phyloP scores from a whole-genome alignment of 768 basidiomycete genomes.

The Dioszegia aurantiaca region DNA sequence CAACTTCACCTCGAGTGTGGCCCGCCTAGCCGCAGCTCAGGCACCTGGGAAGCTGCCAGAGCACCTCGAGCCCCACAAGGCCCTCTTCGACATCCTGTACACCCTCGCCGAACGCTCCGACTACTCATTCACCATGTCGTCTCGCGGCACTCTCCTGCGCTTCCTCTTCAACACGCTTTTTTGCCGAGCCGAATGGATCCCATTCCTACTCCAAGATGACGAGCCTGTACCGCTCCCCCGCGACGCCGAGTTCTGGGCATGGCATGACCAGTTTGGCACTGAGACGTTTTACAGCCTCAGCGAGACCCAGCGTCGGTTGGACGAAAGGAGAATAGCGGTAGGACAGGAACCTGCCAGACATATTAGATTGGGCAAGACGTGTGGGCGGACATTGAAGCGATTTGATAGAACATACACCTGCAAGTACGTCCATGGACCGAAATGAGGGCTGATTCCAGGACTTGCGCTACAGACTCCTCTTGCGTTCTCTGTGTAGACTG shows the following conservation, averaged over 20 bases:
- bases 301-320: constrained; percentile 1
- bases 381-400: constrained; percentile 40
- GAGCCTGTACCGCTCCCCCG: constrained; percentile 5
- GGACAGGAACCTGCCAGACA: constrained; percentile 8
- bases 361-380: constrained; percentile 28
- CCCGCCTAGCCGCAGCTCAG: constrained; percentile 1
- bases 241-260: constrained; percentile 10
- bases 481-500: constrained; percentile 87
- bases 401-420: constrained; percentile 46
- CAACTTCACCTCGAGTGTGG: constrained; percentile 1
- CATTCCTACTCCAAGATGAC: constrained; percentile 12
- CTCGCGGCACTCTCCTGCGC: constrained; percentile 9
- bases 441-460: constrained; percentile 59
- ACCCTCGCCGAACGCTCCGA: neutral
- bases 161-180: constrained; percentile 18
- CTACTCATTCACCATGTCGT: neutral
- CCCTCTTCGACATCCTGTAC: constrained; percentile 20
- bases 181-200: constrained; percentile 15
- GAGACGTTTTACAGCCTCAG: constrained; percentile 7
- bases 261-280: constrained; percentile 13
- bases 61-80: constrained; percentile 19
- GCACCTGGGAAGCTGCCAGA: constrained; percentile 8
- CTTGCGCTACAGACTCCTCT: constrained; percentile 83
- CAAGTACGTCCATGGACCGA: constrained; percentile 37
- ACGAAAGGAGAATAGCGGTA: neutral